These are phyloP conservation scores for Papiliotrema terrestris DNA, from an alignment of 1,284 basidiomycete species.

Conservation along the genomic window DNA sequence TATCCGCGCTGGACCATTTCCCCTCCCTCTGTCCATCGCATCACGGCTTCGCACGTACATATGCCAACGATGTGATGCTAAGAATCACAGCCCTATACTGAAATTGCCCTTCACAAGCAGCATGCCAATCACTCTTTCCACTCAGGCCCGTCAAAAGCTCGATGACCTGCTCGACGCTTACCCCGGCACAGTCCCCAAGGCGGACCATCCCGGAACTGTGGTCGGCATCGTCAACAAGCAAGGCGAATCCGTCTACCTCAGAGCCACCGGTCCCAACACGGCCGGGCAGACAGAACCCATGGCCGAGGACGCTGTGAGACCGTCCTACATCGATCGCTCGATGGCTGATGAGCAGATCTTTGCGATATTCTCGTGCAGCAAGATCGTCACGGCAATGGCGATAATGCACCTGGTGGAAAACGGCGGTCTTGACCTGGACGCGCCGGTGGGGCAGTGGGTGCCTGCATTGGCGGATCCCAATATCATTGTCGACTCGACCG, in stretches of 20 bases:
- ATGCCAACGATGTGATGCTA: not conserved
- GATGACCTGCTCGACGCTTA: slow-evolving; percentile 3
- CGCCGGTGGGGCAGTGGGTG: slow-evolving; percentile 21
- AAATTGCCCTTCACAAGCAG: no score
- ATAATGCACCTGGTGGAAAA: slow-evolving; percentile 39
- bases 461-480: slow-evolving; percentile 1
- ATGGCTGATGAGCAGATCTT: slow-evolving; percentile 8
- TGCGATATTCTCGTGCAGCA: slow-evolving; percentile 31
- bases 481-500: slow-evolving; percentile 1
- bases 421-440: slow-evolving; percentile 31
- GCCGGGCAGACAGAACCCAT: not conserved
- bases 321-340: not conserved
- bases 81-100: no score
- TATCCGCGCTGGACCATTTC: no score
- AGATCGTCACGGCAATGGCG: slow-evolving; percentile 40
- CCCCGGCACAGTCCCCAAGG: not conserved
- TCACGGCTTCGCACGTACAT: no score
- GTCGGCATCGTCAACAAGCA: slow-evolving; percentile 5
- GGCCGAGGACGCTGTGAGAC: not conserved
- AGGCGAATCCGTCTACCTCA: slow-evolving; percentile 4
- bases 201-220: slow-evolving; percentile 5
- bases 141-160: not conserved
- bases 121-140: not conserved
- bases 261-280: slow-evolving; percentile 2
- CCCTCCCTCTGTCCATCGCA: no score